Evolutionary conservation across 2,329 filamentous ascomycete species (phyloP).

Genomic region (Aspergillus intermedius): DNA sequence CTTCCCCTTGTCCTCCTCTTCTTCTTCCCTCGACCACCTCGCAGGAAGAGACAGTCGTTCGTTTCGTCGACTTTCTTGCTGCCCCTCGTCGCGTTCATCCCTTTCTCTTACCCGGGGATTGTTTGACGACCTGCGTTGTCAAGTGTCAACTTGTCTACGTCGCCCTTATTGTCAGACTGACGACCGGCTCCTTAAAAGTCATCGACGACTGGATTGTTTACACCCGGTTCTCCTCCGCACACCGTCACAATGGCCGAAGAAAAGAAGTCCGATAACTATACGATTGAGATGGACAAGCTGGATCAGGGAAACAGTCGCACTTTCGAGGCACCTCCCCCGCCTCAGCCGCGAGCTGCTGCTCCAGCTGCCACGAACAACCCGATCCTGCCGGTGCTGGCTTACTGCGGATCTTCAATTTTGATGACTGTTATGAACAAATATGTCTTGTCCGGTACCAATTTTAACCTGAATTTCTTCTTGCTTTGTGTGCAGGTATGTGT

Average conservation of each 20-base stretch:
- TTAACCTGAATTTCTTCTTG: slow-evolving; percentile 96
- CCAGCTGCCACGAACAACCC: slow-evolving; percentile 64
- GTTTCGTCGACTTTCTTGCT: background rate
- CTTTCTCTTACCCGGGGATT: background rate
- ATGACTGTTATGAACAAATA: slow-evolving; percentile 99
- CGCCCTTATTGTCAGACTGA: too few relatives aligned
- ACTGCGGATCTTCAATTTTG: slow-evolving; percentile 92
- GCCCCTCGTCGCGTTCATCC: background rate
- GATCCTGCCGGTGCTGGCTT: slow-evolving; percentile 72
- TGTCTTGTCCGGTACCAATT: slow-evolving; percentile 80
- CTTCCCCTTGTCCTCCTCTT: slow-evolving; percentile 4
- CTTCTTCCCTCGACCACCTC: background rate
- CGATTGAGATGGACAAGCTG: slow-evolving; percentile 61
- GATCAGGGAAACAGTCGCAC: slow-evolving; percentile 44
- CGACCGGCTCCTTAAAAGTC: too few relatives aligned
- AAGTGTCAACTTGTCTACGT: background rate
- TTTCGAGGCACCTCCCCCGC: slow-evolving; percentile 36
- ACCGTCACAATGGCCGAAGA: slow-evolving; percentile 65
- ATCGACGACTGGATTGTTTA: too few relatives aligned
- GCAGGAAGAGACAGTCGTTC: background rate
- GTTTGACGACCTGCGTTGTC: background rate
- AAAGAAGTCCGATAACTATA: slow-evolving; percentile 75
- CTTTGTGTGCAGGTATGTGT: slow-evolving; percentile 77
- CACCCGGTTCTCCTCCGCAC: slow-evolving; percentile 2
- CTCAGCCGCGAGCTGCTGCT: slow-evolving; percentile 29